Evolutionary conservation across 2,329 filamentous ascomycete genomes (phyloP), one percentile per base, ranked within the genome.

Genomic region (Diaporthe ilicicola): DNA sequence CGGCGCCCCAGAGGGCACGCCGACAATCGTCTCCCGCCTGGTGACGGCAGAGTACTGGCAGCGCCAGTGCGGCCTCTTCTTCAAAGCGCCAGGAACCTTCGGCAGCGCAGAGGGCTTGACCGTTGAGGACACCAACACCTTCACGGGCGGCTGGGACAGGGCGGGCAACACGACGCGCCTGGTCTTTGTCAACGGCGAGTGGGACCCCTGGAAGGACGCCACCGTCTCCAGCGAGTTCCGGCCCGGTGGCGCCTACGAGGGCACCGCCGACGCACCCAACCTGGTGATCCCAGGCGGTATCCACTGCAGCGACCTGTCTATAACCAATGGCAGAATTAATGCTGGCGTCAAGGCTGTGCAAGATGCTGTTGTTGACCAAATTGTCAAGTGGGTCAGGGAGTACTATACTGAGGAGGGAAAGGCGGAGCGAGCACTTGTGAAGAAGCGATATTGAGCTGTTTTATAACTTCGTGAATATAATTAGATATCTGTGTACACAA

Each of bases 311-410:
- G 83, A 84, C 65, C 66, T 82, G 70, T 80, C 81, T 37, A 78
- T 75, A 0, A 75, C 74, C 29, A 90, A 90, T 78, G 88, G 84
- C 62, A 77, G 70, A 2, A 84, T 79, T 22, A 90, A 91, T 75
- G 81, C 78, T 0, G 87, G 83, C 0, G 83, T 85, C 1, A 81
- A 85, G 76, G 78, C 79, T 50, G 82, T 90, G 1, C 84, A 88
- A 48, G 81, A 89, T 74, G 81, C 82, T 32, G 83, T 87, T 76
- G 80, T 89, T 4, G 81, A 78, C 15, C 83, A 88, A 77, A 84
- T 91, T 73, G 84, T 82, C 73, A 77, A 75, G 27, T 90, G 88
- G 88, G 85, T 90, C 3, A 80, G 78, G 0, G 86, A 90, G 77
- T 90, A 79, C 65, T 83, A 84, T 67, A 73, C 73, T 6, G 70